Conservation (phyloP, 1,284 basidiomycete species). For the Cerrena zonata region DNA sequence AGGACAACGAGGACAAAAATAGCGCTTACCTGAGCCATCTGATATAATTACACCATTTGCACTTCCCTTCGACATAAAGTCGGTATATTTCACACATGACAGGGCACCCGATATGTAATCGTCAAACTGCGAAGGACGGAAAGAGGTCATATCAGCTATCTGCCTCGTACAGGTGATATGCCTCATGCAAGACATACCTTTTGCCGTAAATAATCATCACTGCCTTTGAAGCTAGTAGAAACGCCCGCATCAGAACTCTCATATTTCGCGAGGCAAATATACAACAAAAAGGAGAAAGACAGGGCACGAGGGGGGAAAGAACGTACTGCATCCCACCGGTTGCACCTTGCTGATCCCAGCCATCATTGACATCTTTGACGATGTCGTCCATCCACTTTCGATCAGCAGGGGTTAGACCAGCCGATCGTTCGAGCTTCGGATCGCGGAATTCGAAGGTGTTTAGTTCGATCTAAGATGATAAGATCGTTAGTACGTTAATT, state of each 20-base stretch:
- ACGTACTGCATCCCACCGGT: constrained; percentile 51
- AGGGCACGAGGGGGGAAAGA: not conserved
- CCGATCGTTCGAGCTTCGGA: constrained; percentile 70
- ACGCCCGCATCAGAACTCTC: too few relatives aligned
- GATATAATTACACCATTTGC: constrained; percentile 57
- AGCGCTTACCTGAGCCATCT: constrained; percentile 49
- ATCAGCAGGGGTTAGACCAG: constrained; percentile 84
- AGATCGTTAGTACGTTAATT: not conserved
- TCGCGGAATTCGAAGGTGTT: constrained; percentile 82
- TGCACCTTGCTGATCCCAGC: constrained; percentile 50
- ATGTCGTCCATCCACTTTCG: constrained; percentile 91
- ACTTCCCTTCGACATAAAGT: constrained; percentile 69
- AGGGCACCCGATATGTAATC: constrained; percentile 80
- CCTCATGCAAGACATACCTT: constrained; percentile 63
- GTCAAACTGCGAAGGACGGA: constrained; percentile 51
- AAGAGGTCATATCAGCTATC: not conserved
- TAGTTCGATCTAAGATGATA: constrained; percentile 70
- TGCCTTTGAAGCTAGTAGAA: constrained; percentile 75
- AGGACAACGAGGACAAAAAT: not conserved
- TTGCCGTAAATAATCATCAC: constrained; percentile 84
- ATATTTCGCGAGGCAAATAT: too few relatives aligned
- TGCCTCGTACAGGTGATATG: not conserved
- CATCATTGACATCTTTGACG: constrained; percentile 29
- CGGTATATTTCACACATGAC: constrained; percentile 80
- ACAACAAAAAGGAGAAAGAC: not conserved